Percentiles rank a stretch among this genome's conserved stretches.
phyloP scores from a whole-genome alignment of 2,329 filamentous ascomycete genomes.

The Fusarium irregulare region DNA sequence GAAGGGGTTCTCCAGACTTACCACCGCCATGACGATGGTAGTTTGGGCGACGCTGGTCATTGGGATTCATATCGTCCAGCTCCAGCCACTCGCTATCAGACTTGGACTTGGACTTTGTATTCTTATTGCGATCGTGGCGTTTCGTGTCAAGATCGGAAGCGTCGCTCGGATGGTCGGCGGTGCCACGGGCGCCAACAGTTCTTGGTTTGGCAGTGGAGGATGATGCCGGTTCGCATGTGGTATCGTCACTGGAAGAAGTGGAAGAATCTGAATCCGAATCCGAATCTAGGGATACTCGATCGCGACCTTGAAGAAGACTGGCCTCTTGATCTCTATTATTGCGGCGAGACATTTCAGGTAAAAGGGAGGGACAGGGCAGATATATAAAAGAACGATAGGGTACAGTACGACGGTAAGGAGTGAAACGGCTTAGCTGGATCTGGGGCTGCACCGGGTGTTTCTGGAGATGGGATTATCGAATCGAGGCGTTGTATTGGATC shows the following conservation, averaged over 20 bases:
- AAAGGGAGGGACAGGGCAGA: constrained; percentile 4
- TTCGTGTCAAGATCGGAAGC: constrained; percentile 47
- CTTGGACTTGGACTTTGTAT: constrained; percentile 49
- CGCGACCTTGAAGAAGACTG: constrained; percentile 34
- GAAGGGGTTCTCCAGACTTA: constrained; percentile 57
- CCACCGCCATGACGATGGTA: constrained; percentile 60
- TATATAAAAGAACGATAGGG: constrained; percentile 22
- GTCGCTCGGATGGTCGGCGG: constrained; percentile 42
- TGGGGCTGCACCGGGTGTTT: constrained; percentile 31
- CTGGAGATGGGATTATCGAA: constrained; percentile 21
- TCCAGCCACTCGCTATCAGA: constrained; percentile 43
- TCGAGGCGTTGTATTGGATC: constrained; percentile 36
- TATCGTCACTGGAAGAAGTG: constrained; percentile 39
- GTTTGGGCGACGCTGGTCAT: constrained; percentile 55
- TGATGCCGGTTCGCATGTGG: constrained; percentile 46
- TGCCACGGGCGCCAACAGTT: constrained; percentile 43
- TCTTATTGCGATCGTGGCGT: constrained; percentile 49
- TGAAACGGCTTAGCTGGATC: constrained; percentile 27
- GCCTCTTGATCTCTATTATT: constrained; percentile 39
- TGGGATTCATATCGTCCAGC: constrained; percentile 56
- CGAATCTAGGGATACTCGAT: constrained; percentile 30
- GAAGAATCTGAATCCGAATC: constrained; percentile 8
- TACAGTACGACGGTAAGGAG: constrained; percentile 23
- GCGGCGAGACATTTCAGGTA: constrained; percentile 39
- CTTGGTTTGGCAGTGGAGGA: constrained; percentile 40